Evolutionary conservation across 1,284 basidiomycete genomes (phyloP), one percentile per base, ranked within the genome.

Genomic region (Puccinia polysora): DNA sequence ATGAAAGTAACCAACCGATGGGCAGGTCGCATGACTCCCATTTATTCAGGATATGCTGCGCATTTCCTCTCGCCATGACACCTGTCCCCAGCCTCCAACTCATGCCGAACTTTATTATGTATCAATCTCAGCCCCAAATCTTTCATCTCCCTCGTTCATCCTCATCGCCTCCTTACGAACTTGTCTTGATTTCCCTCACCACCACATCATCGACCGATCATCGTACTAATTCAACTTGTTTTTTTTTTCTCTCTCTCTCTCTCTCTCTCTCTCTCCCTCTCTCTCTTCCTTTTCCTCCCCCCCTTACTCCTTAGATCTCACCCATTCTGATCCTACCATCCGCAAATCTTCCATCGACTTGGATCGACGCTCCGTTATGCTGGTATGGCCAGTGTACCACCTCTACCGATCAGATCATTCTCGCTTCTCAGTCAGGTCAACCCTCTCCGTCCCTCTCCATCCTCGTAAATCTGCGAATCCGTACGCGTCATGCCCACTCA

Each of bases 381-480:
- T 23, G 43, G 55, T 5, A 49, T 56, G 53, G 8, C 45, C 32
- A 28, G 7, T 36, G 38, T n/a, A 0, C 55, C 50, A 53, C 25
- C 25, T 36, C 32, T 25, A 38, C 30, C 56, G 20, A 59, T 52
- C 59, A 60, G 45, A 23, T 14, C 20, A 14, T 40, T n/a, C 34
- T 36, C 1, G 47, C 18, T 10, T 50, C 43, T 3, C 62, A 65
- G 20, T 38, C 50, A 2, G 28, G 3, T 6, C 38, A 59, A 47
- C 43, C 32, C 2, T 49, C 25, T 0, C 43, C 32, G 18, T 12
- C 45, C 40, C 38, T 10, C n/a, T 71, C 59, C 68, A 60, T 1
- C 49, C 68, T 32, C 40, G 60, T 14, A 72, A 72, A 72, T 72
- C 69, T 72, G 34, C 6, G 69, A 72, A 56, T 72, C 69, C n/a